These are phyloP conservation scores for Epichloe sp. DNA, from an alignment of 2,329 filamentous ascomycete species.

Conservation along the genomic window DNA sequence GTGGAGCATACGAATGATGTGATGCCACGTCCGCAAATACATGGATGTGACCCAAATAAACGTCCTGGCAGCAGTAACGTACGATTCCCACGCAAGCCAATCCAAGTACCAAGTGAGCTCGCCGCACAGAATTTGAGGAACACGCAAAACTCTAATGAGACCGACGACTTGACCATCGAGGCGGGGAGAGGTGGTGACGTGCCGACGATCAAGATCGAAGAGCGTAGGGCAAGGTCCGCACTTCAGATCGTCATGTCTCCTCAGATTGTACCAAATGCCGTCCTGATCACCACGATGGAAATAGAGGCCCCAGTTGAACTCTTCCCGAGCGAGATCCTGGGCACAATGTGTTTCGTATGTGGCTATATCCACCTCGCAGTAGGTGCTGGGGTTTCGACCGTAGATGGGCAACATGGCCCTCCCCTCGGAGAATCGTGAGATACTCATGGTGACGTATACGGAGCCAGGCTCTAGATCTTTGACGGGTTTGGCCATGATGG, in stretches of 20 bases:
- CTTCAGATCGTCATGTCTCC: not conserved
- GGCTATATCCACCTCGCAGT: conserved; percentile 7
- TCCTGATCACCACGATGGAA: conserved; percentile 15
- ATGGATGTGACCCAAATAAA: conserved; percentile 19
- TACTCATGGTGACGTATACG: conserved; percentile 4
- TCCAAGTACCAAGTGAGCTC: conserved; percentile 19
- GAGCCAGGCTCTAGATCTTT: conserved; percentile 5
- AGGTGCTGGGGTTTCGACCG: not conserved
- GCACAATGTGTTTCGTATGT: conserved; percentile 11
- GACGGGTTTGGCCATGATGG: conserved; percentile 2
- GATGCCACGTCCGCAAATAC: conserved; percentile 15
- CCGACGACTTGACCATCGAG: conserved; percentile 18
- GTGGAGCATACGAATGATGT: conserved; percentile 8
- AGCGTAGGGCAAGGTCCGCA: conserved; percentile 2
- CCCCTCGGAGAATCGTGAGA: not conserved
- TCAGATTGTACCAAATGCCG: conserved; percentile 15
- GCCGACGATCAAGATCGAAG: conserved; percentile 10
- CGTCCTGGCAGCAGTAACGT: conserved; percentile 12
- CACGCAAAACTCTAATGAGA: conserved; percentile 16
- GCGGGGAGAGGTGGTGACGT: conserved; percentile 14
- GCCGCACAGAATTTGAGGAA: conserved; percentile 8
- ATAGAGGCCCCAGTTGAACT: conserved; percentile 26
- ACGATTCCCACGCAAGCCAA: conserved; percentile 16
- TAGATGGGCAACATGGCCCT: not conserved
- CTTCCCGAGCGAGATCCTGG: conserved; percentile 12